Base-by-base conservation (phyloP, 495 filamentous ascomycete species). In the Viridothelium virens region DNA sequence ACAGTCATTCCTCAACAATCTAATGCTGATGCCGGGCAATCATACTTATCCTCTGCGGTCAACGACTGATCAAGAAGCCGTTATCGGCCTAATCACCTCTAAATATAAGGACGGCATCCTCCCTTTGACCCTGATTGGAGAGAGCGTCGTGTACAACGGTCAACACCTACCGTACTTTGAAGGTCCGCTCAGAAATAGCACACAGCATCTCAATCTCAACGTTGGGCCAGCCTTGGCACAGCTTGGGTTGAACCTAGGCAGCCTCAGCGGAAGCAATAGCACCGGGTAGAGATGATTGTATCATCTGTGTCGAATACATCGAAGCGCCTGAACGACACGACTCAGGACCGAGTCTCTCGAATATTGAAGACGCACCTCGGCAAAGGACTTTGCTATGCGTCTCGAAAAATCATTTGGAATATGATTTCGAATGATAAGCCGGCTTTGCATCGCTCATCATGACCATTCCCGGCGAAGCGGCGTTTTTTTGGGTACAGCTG, bases 81-180 rank as follows among this genome's bases (percentile, higher is more conserved):
- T 91, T 63, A 47, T 87, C 33, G 53, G 16, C 7, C 44, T 78
- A 6, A 72, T 83, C 3, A 63, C 74, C 1, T 68, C 70, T 2
- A 70, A 71, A 44, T 86, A 83, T 74, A 75, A 79, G 63, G 77
- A 79, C 62, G 85, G 83, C 31, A 74, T 86, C 31, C 69, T 91
- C 3, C 86, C 87, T 16, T 78, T 90, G 65, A 70, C 80, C 34
- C 82, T 90, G 63, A 69, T 73, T 18, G 87, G 86, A 50, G 84
- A 85, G 68, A 78, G 77, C 12, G 84, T 82, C 64, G 74, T 81
- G 41, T 85, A 85, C 71, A 70, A 85, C 63, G 87, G 85, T 65
- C 72, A 86, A 75, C 74, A 80, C 38, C 74, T 91, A 64, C 71
- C 79, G 36, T 91, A 91, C 74, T 88, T 85, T 70, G 80, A 83